Evolutionary conservation across 2,329 filamentous ascomycete genomes (phyloP).

Genomic region (Juglanconis oblonga): DNA sequence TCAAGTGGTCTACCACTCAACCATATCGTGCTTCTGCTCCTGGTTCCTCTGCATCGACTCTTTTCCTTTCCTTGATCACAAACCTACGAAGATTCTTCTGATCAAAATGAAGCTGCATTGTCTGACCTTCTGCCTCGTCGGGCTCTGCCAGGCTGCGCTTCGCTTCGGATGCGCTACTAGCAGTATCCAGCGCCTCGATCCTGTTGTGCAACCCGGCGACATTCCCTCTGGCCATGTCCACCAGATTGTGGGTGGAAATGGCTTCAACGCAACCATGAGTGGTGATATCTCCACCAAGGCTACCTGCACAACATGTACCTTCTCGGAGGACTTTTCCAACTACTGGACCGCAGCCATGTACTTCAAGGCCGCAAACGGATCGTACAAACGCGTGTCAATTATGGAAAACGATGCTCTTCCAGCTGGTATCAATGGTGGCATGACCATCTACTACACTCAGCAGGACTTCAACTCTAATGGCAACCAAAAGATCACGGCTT

Average conservation of each 20-base stretch:
- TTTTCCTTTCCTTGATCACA: neutral
- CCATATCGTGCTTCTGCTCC: too few species aligned
- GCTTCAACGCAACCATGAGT: conserved; percentile 25
- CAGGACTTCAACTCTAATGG: conserved; percentile 37
- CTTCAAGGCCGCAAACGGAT: conserved; percentile 22
- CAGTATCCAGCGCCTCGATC: conserved; percentile 27
- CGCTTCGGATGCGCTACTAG: conserved; percentile 30
- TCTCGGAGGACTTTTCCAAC: conserved; percentile 32
- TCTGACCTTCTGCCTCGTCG: conserved; percentile 14
- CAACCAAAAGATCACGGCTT: conserved; percentile 37
- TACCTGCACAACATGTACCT: conserved; percentile 33
- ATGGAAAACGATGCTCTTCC: conserved; percentile 10
- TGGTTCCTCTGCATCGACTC: neutral
- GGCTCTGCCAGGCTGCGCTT: conserved; percentile 23
- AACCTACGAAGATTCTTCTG: neutral
- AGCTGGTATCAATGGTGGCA: conserved; percentile 33
- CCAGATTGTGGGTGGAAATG: conserved; percentile 24
- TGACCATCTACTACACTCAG: conserved; percentile 41
- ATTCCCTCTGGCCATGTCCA: conserved; percentile 23
- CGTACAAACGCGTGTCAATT: conserved; percentile 29
- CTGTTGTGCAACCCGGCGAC: conserved; percentile 23
- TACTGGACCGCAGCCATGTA: conserved; percentile 31
- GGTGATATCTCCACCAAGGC: conserved; percentile 26
- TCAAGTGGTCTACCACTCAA: too few species aligned
- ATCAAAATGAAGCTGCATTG: neutral